Base-by-base conservation (phyloP, 1,139 yeast species). In the Yamadazyma taylorii region DNA sequence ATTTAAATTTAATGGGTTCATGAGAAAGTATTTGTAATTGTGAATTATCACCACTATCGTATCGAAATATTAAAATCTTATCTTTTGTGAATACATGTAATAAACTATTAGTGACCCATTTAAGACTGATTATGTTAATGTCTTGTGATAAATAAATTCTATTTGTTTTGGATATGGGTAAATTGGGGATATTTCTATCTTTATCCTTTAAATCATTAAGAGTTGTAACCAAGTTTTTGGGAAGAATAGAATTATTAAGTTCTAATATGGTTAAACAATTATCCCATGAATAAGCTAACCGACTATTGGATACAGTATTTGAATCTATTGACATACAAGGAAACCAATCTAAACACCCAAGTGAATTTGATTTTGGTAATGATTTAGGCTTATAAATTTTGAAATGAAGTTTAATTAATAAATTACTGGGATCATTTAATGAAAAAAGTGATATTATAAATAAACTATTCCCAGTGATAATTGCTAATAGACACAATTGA, bases 281-380 rank as follows among this genome's bases (percentile, higher is more conserved):
- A 17, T 78, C 69, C 85, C 89, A 84, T 26, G 84, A 66, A 50
- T 79, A 85, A 0, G 85, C 90, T 30, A 87, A 57, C 40, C 71
- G 63, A 0, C 90, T 79, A 26, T 61, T 59, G 35, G 58, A 42
- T 4, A 55, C 27, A 2, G 19, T 11, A 7, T 19, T 19, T n/a
- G 13, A 9, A 12, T 19, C 32, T 9, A 65, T 55, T 16, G 47
- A 40, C 51, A 63, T 56, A 37, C 69, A 61, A 0, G 75, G 75
- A 46, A 66, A 80, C 94, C 94, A 85, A 10, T 75, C 63, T 13
- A 81, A 50, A 43, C 76, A 66, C 1, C 80, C 81, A 4, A 70
- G 23, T 3, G 46, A 31, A 23, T 31, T 32, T 3, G 23, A 34
- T 4, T 35, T 11, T 2, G 28, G 17, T 5, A 49, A 50, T 0